These are phyloP conservation scores for Cerrena zonata DNA, from an alignment of 1,284 basidiomycete species.

Conservation along the genomic window DNA sequence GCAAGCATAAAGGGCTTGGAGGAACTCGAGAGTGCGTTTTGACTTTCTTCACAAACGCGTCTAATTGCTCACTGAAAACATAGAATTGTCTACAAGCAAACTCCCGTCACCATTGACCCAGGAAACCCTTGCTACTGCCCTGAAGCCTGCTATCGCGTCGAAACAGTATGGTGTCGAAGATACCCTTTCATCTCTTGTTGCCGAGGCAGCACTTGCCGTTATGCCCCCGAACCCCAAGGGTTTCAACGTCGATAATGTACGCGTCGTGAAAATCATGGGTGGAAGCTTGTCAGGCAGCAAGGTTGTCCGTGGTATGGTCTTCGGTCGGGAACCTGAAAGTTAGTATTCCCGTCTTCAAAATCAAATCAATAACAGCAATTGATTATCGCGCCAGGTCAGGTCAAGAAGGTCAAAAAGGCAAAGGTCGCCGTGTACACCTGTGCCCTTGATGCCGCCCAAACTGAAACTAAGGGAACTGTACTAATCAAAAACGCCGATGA, in stretches of 20 bases:
- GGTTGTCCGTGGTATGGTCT: conserved; percentile 97
- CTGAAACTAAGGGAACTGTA: conserved; percentile 98
- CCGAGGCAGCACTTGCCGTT: conserved; percentile 85
- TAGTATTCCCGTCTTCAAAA: conserved; percentile 15
- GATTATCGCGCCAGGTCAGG: conserved; percentile 48
- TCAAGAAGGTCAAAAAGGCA: conserved; percentile 78
- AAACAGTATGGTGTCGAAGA: conserved; percentile 97
- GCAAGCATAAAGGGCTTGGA: conserved; percentile 82
- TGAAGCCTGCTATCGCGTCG: conserved; percentile 89
- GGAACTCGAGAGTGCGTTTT: conserved; percentile 81
- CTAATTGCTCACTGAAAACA: neutral
- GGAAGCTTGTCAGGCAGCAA: conserved; percentile 78
- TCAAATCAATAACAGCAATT: too few species aligned
- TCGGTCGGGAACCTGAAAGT: conserved; percentile 93
- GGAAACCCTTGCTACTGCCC: conserved; percentile 71
- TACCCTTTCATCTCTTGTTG: conserved; percentile 76
- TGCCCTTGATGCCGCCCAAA: conserved; percentile 89
- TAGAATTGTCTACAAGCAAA: conserved; percentile 59
- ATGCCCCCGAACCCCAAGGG: conserved; percentile 86
- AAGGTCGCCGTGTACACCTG: conserved; percentile 95
- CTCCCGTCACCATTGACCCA: conserved; percentile 78
- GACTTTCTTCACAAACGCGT: conserved; percentile 8
- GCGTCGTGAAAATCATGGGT: conserved; percentile 98
- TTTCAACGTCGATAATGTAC: conserved; percentile 97
- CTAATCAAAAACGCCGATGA: conserved; percentile 94